Base-by-base conservation (phyloP, 1,139 yeast genomes). In the Sugiyamaella neomexicana region DNA sequence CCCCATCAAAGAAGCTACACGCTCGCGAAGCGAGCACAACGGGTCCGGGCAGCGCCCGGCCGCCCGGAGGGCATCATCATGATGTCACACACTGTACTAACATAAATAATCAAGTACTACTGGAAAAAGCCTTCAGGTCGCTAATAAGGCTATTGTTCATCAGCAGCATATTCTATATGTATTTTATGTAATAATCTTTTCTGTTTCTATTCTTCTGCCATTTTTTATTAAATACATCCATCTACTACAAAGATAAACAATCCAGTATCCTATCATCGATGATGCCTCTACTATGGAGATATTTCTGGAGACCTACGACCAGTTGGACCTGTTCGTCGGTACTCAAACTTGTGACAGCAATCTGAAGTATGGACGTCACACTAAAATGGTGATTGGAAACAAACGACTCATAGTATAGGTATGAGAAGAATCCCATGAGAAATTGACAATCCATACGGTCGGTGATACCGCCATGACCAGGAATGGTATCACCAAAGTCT, bases 381-480 rank as follows among this genome's bases (percentile, higher is more conserved):
- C 83, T 83, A 60, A 85, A 77, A 70, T 84, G 86, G 49, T 74
- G 76, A 16, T 64, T 62, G 44, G 95, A 85, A 62, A 93, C 81
- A 70, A 93, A 93, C 1, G 97, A 88, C 72, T 91, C 97, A 70
- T 86, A 91, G 75, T 93, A 93, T 61, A 93, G 78, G 69, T 90
- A 91, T 45, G 95, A 81, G 69, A 93, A 93, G 42, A 96, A 89
- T 9, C 99, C 99, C 98, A 93, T 93, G 63, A 93, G 77, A 69
- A 93, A 93, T 73, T 93, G 99, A 73, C 99, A 93, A 74, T 93
- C 99, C 77, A 93, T 86, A 73, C 99, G 82, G 71, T 93, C 99
- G 32, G 97, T 91, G 61, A 93, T 84, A 61, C 99, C 99, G 58
- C 99, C 99, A 68, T 93, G 99, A 38, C 99, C 99, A 9, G 96